Evolutionary conservation across 2,329 filamentous ascomycete genomes (phyloP).

Genomic region (Ceratocystis lukuohia): DNA sequence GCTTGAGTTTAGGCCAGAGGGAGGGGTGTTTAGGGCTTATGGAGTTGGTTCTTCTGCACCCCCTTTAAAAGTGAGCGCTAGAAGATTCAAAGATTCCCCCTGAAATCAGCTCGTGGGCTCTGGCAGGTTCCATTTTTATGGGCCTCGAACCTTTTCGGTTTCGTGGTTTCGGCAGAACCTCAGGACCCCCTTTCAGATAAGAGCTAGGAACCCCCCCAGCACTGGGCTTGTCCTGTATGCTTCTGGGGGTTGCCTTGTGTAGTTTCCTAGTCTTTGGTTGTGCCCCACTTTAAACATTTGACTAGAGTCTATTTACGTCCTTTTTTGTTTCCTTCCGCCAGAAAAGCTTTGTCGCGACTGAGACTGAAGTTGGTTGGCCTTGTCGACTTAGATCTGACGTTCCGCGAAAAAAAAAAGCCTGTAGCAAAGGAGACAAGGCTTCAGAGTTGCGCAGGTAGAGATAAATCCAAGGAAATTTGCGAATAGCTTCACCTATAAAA

Average conservation of each 20-base stretch:
- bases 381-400: conserved; percentile 3
- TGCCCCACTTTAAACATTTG: not conserved
- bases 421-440: not conserved
- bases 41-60: not conserved
- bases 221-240: no score
- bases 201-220: no score
- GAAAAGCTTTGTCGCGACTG: not conserved
- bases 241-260: no score
- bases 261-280: not conserved
- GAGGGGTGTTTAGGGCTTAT: not conserved
- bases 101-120: not conserved
- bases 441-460: not conserved
- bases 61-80: not conserved
- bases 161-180: not conserved
- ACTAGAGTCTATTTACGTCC: not conserved
- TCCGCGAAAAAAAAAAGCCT: conserved; percentile 1
- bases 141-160: not conserved
- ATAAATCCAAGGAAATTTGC: not conserved
- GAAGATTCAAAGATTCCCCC: not conserved
- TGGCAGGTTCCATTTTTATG: not conserved
- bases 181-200: not conserved
- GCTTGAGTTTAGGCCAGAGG: not conserved
- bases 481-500: not conserved
- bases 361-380: not conserved
- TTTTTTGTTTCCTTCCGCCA: not conserved